Evolutionary conservation across 2,329 filamentous ascomycete genomes (phyloP).

Genomic region (Fusarium coffeatum): DNA sequence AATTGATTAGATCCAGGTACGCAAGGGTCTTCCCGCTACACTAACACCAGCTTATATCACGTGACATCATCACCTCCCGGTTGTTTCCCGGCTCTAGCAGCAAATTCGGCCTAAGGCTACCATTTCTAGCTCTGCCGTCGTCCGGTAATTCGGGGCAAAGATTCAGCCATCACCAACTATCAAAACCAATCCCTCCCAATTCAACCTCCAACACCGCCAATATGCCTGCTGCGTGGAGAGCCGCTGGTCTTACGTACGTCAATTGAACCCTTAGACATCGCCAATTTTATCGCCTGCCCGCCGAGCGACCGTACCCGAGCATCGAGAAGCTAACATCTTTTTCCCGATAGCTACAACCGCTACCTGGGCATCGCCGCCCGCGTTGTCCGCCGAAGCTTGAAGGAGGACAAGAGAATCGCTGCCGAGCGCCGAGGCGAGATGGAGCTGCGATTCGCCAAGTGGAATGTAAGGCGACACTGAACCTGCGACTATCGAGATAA

Average conservation of each 20-base stretch:
- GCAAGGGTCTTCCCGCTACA: background rate
- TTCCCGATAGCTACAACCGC: constrained; percentile 90
- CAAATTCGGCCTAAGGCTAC: constrained; percentile 49
- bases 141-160: constrained; percentile 51
- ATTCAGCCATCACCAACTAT: constrained; percentile 53
- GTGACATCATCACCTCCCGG: constrained; percentile 12
- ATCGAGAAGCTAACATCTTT: constrained; percentile 51
- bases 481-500: constrained; percentile 4
- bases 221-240: constrained; percentile 99
- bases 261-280: constrained; percentile 44
- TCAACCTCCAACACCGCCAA: constrained; percentile 63
- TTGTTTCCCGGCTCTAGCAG: constrained; percentile 27
- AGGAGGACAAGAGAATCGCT: constrained; percentile 88
- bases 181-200: constrained; percentile 46
- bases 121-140: constrained; percentile 40
- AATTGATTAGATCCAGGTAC: constrained; percentile 11
- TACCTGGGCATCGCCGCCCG: constrained; percentile 96
- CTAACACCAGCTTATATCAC: constrained; percentile 5
- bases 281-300: constrained; percentile 5
- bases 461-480: constrained; percentile 74
- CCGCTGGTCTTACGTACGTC: constrained; percentile 93
- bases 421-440: constrained; percentile 92
- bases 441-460: constrained; percentile 92
- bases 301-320: constrained; percentile 34
- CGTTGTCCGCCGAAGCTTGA: constrained; percentile 94